Percentiles rank a stretch among this genome's conserved stretches.
Conservation (phyloP, 1,284 basidiomycete genomes). For the Ustilago nuda region DNA sequence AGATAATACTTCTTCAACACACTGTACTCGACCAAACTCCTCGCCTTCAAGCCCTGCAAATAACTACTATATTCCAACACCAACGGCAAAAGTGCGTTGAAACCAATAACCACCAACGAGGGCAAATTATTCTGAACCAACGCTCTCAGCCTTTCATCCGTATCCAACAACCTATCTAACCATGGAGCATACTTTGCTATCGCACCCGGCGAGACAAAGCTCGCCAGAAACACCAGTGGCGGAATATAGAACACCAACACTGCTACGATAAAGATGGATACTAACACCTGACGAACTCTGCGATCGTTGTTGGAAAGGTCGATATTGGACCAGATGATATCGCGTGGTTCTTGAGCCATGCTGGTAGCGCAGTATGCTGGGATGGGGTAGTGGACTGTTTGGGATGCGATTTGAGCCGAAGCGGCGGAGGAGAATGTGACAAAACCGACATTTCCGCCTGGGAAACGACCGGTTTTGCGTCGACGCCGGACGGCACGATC, state of each 20-base stretch:
- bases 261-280: constrained; percentile 74
- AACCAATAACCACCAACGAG: constrained; percentile 84
- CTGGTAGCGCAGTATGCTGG: constrained; percentile 57
- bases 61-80: constrained; percentile 87
- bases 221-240: constrained; percentile 76
- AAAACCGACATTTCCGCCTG: constrained; percentile 82
- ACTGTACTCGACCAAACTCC: constrained; percentile 93
- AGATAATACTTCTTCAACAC: constrained; percentile 84
- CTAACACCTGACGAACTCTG: constrained; percentile 59
- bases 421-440: constrained; percentile 97
- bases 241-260: constrained; percentile 73
- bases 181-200: constrained; percentile 90
- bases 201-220: constrained; percentile 87
- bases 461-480: constrained; percentile 52
- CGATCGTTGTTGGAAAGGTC: constrained; percentile 72
- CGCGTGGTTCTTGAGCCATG: constrained; percentile 89
- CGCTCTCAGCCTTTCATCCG: constrained; percentile 81
- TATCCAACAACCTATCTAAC: constrained; percentile 80
- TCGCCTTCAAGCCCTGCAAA: constrained; percentile 85
- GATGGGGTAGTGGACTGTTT: constrained; percentile 78
- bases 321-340: constrained; percentile 94
- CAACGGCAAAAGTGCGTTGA: constrained; percentile 91
- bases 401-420: constrained; percentile 89
- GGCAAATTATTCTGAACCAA: constrained; percentile 94
- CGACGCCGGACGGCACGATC: constrained; percentile 54